Conservation (phyloP, 2,329 filamentous ascomycete genomes). For the Cordyceps fumosorosea region DNA sequence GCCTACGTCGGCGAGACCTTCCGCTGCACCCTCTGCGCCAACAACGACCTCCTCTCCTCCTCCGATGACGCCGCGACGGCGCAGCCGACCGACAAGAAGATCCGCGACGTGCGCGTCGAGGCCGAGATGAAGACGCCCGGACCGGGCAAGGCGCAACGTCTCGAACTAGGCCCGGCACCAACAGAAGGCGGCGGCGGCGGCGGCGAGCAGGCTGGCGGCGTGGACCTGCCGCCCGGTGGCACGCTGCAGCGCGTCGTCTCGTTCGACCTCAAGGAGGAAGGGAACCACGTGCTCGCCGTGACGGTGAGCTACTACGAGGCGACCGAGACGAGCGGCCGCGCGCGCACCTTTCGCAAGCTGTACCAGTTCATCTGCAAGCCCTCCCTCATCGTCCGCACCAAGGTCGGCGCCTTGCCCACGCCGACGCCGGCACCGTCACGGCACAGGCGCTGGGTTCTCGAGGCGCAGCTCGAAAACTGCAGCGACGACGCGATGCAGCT, state of each 20-base stretch:
- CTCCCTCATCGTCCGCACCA: slow-evolving; percentile 83
- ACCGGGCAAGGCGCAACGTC: slow-evolving; percentile 50
- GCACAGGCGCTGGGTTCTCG: slow-evolving; percentile 61
- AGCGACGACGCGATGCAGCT: slow-evolving; percentile 77
- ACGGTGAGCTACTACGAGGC: slow-evolving; percentile 93
- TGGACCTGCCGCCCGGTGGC: slow-evolving; percentile 52
- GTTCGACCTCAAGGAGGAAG: slow-evolving; percentile 89
- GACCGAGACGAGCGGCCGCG: slow-evolving; percentile 59
- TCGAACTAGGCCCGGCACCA: slow-evolving; percentile 47
- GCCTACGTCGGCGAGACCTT: slow-evolving; percentile 96
- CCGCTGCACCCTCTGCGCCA: slow-evolving; percentile 90
- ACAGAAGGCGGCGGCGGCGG: neutral
- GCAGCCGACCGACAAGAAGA: slow-evolving; percentile 33
- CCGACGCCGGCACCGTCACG: slow-evolving; percentile 6
- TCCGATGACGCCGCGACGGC: neutral
- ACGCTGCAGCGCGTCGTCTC: slow-evolving; percentile 76
- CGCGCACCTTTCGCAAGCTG: slow-evolving; percentile 84
- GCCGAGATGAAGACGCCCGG: slow-evolving; percentile 93
- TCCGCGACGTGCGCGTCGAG: slow-evolving; percentile 73
- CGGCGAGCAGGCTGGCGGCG: neutral
- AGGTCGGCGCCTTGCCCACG: slow-evolving; percentile 58
- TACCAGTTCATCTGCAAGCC: slow-evolving; percentile 96
- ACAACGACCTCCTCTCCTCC: slow-evolving; percentile 58
- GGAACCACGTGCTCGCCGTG: slow-evolving; percentile 86
- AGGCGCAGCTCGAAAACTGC: slow-evolving; percentile 94